Evolutionary conservation across 2,329 filamentous ascomycete species (phyloP), one percentile per base, ranked within the genome.

Genomic region (Fusarium cicatricum): DNA sequence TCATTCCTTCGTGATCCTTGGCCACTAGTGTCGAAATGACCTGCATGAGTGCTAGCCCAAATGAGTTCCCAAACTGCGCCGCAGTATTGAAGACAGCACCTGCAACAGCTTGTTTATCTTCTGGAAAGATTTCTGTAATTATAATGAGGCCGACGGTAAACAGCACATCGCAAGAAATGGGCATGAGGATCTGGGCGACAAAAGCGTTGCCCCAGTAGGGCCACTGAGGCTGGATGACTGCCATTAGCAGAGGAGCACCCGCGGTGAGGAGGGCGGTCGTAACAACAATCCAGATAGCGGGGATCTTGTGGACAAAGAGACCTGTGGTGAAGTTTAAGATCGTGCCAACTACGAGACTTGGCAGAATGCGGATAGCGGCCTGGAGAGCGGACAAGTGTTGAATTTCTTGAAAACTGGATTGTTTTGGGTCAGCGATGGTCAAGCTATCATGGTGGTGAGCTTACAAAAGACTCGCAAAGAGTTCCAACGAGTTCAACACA

Each of bases 81-180:
- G 82, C 74, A 0, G 84, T 85, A 56, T 85, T 86, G 69, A 87
- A 88, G 0, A 88, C 84, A 0, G 82, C 84, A 0, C 85, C 86
- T 0, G 84, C 85, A 0, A 88, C 72, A 0, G 82, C 82, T 52
- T 88, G 85, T 1, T 78, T 85, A 9, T 83, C 72, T n/a, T 78
- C 74, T 0, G 83, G 80, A 56, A 87, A 87, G 3, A 76, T 78
- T 12, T 83, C 79, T 0, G 79, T 78, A 8, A 87, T 78, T 4
- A 86, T 71, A 16, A 87, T 76, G 17, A 82, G 73, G 1, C 79
- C 82, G 3, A 87, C 78, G 0, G 82, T 86, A 65, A 85, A 86
- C 7, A 87, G 72, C 0, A 83, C 75, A 40, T 83, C 78, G 15
- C 58, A 70, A 10, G 72, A 75, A 4, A 82, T 64, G 0, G 80